A percentile compares a stretch with the other conserved stretches of the same genome.
Conservation (phyloP, 306 rosid species). For the Echinosophora koreensis region DNA sequence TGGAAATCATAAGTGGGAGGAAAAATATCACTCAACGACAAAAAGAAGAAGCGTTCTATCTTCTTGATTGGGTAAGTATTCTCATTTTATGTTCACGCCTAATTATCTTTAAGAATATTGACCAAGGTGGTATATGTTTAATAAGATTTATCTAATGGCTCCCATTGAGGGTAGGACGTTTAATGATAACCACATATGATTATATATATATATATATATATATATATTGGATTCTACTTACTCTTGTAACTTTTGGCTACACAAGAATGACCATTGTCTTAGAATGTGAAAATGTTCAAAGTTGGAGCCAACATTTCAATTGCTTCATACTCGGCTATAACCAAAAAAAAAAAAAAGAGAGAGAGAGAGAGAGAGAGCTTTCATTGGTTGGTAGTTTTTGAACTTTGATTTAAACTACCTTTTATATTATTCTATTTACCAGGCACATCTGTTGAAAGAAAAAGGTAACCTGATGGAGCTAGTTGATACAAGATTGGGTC, state of each 20-base stretch:
- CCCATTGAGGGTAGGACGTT: background rate
- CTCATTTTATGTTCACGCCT: background rate
- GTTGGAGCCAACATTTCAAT: background rate
- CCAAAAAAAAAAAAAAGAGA: no score
- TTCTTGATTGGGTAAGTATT: slow-evolving; percentile 63
- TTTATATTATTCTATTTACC: background rate
- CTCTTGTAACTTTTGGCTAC: background rate
- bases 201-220: no score
- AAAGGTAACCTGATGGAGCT: slow-evolving; percentile 45
- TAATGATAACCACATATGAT: no score
- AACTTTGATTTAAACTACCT: background rate
- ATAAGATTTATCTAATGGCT: background rate
- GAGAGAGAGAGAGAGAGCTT: no score
- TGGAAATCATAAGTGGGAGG: slow-evolving; percentile 72
- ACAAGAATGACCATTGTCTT: background rate
- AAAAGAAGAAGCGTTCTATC: slow-evolving; percentile 45
- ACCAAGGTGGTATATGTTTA: background rate
- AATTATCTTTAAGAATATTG: background rate
- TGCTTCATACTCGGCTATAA: background rate
- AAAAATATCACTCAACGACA: slow-evolving; percentile 53
- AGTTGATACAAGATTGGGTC: slow-evolving; percentile 48
- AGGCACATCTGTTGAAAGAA: slow-evolving; percentile 49
- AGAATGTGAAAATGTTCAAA: background rate
- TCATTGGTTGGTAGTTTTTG: slow-evolving; percentile 12
- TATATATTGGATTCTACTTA: no score